phyloP scores from a whole-genome alignment of 1,284 basidiomycete genomes.

The Ustilago nuda region DNA sequence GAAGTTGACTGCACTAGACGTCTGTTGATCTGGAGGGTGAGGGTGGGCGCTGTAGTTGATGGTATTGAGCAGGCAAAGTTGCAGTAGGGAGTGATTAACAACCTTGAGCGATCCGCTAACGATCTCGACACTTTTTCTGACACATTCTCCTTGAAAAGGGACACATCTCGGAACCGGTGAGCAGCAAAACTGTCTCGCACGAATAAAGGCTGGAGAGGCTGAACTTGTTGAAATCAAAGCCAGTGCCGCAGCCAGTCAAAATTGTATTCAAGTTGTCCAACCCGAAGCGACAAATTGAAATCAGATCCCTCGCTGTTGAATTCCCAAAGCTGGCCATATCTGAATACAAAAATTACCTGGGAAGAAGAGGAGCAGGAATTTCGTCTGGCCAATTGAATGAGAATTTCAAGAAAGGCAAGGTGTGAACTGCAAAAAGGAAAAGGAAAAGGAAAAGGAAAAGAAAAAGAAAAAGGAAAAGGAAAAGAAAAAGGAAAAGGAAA shows the following conservation, averaged over 20 bases:
- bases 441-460: no score
- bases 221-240: conserved; percentile 2
- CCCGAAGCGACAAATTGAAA: not conserved
- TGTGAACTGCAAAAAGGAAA: no score
- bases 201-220: conserved; percentile 1
- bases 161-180: conserved; percentile 20
- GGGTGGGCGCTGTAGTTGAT: not conserved
- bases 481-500: no score
- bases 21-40: not conserved
- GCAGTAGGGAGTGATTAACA: no score
- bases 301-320: not conserved
- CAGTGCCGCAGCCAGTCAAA: conserved; percentile 44
- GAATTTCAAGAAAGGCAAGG: conserved; percentile 1
- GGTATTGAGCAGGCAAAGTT: conserved; percentile 1
- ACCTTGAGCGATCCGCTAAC: not conserved
- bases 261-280: not conserved
- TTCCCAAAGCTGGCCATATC: not conserved
- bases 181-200: conserved; percentile 16
- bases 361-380: not conserved
- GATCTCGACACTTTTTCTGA: conserved; percentile 5
- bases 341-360: not conserved
- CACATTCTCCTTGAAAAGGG: conserved; percentile 18
- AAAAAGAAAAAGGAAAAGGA: no score
- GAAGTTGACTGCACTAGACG: not conserved
- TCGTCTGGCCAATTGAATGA: not conserved